Evolutionary conservation across 371 early-diverging fungal species (phyloP).

Genomic region (Capniomyces stellatus): DNA sequence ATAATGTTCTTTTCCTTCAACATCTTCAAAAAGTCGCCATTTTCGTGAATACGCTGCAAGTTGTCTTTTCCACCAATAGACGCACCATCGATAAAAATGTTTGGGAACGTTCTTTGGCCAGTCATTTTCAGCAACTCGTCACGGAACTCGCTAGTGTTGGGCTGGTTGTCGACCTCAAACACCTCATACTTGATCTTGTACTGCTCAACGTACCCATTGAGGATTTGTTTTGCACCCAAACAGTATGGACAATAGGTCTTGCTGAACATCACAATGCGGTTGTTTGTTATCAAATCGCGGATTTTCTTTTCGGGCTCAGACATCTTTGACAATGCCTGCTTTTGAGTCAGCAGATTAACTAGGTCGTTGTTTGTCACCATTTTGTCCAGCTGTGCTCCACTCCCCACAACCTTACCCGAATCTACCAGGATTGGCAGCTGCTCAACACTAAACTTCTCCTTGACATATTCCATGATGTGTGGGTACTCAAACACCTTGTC

Average conservation of each 20-base stretch:
- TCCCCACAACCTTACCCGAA: not conserved
- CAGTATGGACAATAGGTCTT: constrained; percentile 44
- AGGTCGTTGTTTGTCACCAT: not conserved
- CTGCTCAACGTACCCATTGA: constrained; percentile 16
- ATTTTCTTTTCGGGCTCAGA: constrained; percentile 11
- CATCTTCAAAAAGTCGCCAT: constrained; percentile 23
- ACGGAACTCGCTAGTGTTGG: constrained; percentile 57
- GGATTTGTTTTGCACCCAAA: constrained; percentile 28
- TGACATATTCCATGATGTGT: not conserved
- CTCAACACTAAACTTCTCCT: not conserved
- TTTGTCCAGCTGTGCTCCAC: not conserved
- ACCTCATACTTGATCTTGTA: constrained; percentile 26
- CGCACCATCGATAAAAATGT: constrained; percentile 58
- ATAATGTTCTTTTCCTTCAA: constrained; percentile 13
- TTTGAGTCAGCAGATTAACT: not conserved
- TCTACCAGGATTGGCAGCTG: not conserved
- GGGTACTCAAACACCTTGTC: not conserved
- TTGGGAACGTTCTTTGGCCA: constrained; percentile 73
- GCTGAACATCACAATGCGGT: constrained; percentile 34
- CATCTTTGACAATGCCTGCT: not conserved
- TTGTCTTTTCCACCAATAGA: constrained; percentile 75
- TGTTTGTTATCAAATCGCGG: constrained; percentile 22
- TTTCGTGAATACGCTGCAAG: constrained; percentile 27
- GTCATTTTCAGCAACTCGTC: constrained; percentile 42
- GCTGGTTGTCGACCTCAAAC: constrained; percentile 17